Conservation (phyloP, 768 basidiomycete genomes). For the Pisolithus albus region DNA sequence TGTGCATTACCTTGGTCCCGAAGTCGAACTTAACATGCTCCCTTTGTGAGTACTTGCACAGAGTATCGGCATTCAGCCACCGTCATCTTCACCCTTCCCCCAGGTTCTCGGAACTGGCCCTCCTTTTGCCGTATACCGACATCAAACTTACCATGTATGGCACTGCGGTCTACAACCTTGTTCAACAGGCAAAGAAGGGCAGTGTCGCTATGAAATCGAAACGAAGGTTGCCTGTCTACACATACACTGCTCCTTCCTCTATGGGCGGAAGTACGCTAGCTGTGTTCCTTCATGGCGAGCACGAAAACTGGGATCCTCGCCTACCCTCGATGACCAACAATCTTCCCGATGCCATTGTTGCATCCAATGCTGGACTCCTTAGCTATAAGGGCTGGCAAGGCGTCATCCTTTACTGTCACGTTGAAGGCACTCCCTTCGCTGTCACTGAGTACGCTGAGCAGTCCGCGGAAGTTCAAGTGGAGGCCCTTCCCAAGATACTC, state of each 20-base stretch:
- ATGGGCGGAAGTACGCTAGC: constrained; percentile 34
- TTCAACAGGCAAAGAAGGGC: constrained; percentile 26
- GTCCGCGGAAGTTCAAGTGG: constrained; percentile 26
- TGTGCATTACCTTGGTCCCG: constrained; percentile 34
- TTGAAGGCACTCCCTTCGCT: constrained; percentile 26
- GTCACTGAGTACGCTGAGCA: constrained; percentile 33
- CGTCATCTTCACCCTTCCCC: neutral
- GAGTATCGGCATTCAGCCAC: neutral
- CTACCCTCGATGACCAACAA: constrained; percentile 11
- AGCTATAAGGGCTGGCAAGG: constrained; percentile 32
- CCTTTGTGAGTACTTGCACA: constrained; percentile 29
- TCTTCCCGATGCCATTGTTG: constrained; percentile 38
- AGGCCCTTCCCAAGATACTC: constrained; percentile 25
- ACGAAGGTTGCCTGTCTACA: constrained; percentile 24
- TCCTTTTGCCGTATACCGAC: constrained; percentile 40
- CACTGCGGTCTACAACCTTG: constrained; percentile 22
- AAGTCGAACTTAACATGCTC: constrained; percentile 35
- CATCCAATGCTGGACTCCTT: constrained; percentile 34
- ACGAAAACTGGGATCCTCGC: constrained; percentile 22
- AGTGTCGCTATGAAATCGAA: constrained; percentile 27
- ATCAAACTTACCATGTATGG: constrained; percentile 39
- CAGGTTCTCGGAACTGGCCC: constrained; percentile 41
- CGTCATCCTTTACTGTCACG: constrained; percentile 27
- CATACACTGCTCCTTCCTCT: constrained; percentile 31
- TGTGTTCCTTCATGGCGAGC: constrained; percentile 30